These are phyloP conservation scores for Dissophora globulifera DNA, from an alignment of 192 early-diverging fungal species.

Conservation along the genomic window DNA sequence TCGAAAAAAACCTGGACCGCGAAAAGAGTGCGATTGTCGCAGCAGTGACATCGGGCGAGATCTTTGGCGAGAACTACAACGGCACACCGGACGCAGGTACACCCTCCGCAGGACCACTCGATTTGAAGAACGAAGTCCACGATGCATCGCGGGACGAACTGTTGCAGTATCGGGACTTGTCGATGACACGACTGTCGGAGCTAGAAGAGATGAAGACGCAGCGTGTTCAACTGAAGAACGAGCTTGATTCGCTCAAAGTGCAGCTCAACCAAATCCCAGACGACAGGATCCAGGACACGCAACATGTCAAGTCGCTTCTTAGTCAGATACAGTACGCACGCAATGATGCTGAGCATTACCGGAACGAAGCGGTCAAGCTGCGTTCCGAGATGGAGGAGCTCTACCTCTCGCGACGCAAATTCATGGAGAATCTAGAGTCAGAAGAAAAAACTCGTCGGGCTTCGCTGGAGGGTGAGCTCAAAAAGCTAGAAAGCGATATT, in stretches of 20 bases:
- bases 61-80: constrained; percentile 41
- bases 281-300: constrained; percentile 32
- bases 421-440: constrained; percentile 37
- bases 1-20: constrained; percentile 41
- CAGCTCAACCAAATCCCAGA: constrained; percentile 49
- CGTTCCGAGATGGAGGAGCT: constrained; percentile 31
- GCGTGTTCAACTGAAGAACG: constrained; percentile 31
- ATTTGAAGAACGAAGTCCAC: constrained; percentile 21
- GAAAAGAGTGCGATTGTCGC: constrained; percentile 33
- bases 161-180: constrained; percentile 36
- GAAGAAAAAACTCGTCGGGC: constrained; percentile 43
- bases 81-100: constrained; percentile 16
- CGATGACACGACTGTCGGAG: constrained; percentile 27
- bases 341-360: constrained; percentile 38
- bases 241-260: constrained; percentile 23
- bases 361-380: constrained; percentile 19
- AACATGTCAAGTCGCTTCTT: constrained; percentile 23
- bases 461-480: constrained; percentile 38
- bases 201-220: constrained; percentile 38
- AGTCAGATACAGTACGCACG: constrained; percentile 33
- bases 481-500: constrained; percentile 45
- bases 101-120: constrained; percentile 7
- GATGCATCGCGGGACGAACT: constrained; percentile 41
- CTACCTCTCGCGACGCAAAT: constrained; percentile 29
- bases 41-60: constrained; percentile 38